Evolutionary conservation across 2,329 filamentous ascomycete genomes (phyloP).

Genomic region (Periconia digitata): DNA sequence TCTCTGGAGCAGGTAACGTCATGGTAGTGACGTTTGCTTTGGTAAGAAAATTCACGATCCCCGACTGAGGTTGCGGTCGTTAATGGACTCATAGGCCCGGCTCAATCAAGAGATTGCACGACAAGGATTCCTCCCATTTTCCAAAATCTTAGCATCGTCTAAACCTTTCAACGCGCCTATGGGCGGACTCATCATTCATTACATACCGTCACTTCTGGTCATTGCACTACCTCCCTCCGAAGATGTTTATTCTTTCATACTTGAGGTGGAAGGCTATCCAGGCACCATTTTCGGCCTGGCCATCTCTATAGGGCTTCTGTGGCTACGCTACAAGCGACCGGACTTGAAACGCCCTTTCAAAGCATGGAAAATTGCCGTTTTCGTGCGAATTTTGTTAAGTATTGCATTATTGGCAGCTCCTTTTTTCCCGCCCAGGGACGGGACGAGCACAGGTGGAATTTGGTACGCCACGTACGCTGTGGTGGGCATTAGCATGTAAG

Average conservation of each 20-base stretch:
- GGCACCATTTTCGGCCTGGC: conserved; percentile 63
- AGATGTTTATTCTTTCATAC: conserved; percentile 71
- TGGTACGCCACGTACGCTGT: conserved; percentile 58
- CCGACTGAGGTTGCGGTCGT: too few species aligned
- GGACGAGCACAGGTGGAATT: conserved; percentile 30
- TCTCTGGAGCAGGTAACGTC: conserved; percentile 70
- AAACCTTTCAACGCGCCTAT: conserved; percentile 68
- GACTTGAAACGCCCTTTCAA: conserved; percentile 65
- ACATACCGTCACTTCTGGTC: conserved; percentile 67
- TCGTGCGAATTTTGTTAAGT: conserved; percentile 57
- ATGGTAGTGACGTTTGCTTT: conserved; percentile 71
- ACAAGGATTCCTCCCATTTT: conserved; percentile 69
- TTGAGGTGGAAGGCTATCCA: conserved; percentile 71
- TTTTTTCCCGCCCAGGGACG: conserved; percentile 59
- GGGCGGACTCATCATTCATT: conserved; percentile 69
- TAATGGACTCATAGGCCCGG: conserved; percentile 54
- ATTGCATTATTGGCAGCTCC: conserved; percentile 61
- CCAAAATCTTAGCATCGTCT: conserved; percentile 62
- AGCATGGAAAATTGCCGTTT: conserved; percentile 63
- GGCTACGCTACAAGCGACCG: conserved; percentile 61
- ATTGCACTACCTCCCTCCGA: conserved; percentile 65
- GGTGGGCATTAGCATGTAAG: conserved; percentile 57
- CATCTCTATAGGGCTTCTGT: conserved; percentile 59
- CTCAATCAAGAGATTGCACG: conserved; percentile 73
- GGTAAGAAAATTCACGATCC: conserved; percentile 53